phyloP scores from a whole-genome alignment of 73 alveolate species.

The Uronychia setigera region DNA sequence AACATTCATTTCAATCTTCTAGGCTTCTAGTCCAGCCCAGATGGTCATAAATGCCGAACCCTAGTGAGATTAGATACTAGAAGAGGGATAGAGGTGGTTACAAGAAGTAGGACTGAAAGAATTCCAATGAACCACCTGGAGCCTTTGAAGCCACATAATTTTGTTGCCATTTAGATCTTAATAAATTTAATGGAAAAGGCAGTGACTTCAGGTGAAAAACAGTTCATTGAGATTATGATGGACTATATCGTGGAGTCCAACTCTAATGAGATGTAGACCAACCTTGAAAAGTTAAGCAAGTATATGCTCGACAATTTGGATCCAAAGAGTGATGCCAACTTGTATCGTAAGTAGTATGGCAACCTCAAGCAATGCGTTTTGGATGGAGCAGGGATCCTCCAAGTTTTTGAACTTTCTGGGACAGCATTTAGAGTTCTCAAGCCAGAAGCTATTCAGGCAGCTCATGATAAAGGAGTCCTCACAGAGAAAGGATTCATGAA shows the following conservation, averaged over 20 bases:
- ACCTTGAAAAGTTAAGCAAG: slow-evolving; percentile 30
- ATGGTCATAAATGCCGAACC: neutral
- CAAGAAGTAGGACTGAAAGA: neutral
- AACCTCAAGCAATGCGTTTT: slow-evolving; percentile 55
- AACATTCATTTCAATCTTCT: neutral
- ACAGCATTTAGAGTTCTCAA: slow-evolving; percentile 50
- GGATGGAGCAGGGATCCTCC: slow-evolving; percentile 55
- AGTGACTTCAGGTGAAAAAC: slow-evolving; percentile 43
- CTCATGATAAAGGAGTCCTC: slow-evolving; percentile 19
- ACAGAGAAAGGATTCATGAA: slow-evolving; percentile 12
- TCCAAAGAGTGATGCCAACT: slow-evolving; percentile 56
- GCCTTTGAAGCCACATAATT: neutral
- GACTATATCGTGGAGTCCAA: slow-evolving; percentile 46
- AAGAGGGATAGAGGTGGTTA: too few relatives aligned
- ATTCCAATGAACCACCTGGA: neutral
- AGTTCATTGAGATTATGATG: slow-evolving; percentile 37
- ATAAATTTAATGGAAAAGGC: slow-evolving; percentile 3
- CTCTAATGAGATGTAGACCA: slow-evolving; percentile 48
- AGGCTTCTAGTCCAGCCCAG: neutral
- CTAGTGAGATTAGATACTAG: neutral
- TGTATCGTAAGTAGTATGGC: slow-evolving; percentile 61
- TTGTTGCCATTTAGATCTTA: neutral
- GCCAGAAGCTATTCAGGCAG: slow-evolving; percentile 9
- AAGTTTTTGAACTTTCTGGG: slow-evolving; percentile 46
- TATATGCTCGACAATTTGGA: slow-evolving; percentile 50